These are phyloP conservation scores for Eimeria zaria DNA, from an alignment of 169 alveolate genomes.

Conservation along the genomic window DNA sequence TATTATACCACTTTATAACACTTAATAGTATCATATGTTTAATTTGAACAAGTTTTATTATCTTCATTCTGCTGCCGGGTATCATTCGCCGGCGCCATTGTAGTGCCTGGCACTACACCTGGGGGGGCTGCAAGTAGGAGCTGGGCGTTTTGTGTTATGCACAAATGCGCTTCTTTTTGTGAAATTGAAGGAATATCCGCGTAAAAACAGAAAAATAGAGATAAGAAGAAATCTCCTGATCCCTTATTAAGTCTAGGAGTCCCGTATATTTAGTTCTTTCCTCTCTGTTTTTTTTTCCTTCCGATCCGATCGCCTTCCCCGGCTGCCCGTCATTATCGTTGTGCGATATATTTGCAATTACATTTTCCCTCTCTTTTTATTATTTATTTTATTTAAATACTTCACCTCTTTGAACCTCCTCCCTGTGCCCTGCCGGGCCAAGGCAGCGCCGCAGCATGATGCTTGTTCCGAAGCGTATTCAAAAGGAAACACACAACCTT, in stretches of 20 bases:
- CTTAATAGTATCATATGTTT: not conserved
- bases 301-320: constrained; percentile 7
- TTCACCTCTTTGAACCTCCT: not conserved
- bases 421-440: constrained; percentile 57
- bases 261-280: constrained; percentile 6
- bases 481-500: constrained; percentile 88
- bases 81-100: not conserved
- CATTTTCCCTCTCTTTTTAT: not conserved
- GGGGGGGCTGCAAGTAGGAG: constrained; percentile 47
- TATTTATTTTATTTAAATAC: not conserved
- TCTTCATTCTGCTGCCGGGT: not conserved
- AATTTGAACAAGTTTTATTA: not conserved
- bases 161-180: not conserved
- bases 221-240: not conserved
- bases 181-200: not conserved
- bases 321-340: not conserved
- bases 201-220: not conserved
- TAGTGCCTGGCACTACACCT: not conserved
- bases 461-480: constrained; percentile 87
- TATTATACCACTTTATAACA: not conserved
- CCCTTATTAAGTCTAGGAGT: not conserved
- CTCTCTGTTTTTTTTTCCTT: not conserved
- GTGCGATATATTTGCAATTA: not conserved
- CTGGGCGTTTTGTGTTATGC: constrained; percentile 5
- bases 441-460: constrained; percentile 77